Evolutionary conservation across 352 stramenopile genomes (phyloP).

Genomic region (Pseudoperonospora humuli): DNA sequence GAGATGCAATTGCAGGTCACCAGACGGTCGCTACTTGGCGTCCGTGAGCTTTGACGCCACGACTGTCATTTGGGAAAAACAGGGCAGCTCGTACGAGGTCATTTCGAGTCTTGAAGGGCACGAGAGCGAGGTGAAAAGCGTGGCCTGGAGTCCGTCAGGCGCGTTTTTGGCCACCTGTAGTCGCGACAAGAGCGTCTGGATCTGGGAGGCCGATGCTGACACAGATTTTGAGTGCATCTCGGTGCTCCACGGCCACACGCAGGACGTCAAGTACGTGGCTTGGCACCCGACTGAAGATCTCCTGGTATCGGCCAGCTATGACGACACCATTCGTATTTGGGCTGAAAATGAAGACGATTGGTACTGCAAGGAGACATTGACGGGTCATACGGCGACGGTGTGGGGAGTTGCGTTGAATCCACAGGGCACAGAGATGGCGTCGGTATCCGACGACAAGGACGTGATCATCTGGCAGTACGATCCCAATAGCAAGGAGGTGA

Average conservation of each 20-base stretch:
- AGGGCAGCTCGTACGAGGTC: constrained; percentile 86
- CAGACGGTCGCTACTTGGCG: constrained; percentile 82
- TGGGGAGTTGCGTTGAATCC: constrained; percentile 88
- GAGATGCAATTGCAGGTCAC: constrained; percentile 34
- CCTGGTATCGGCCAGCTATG: constrained; percentile 90
- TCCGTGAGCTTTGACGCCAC: constrained; percentile 95
- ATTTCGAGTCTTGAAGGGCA: constrained; percentile 96
- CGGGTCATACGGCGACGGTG: constrained; percentile 89
- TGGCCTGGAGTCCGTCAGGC: constrained; percentile 92
- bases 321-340: constrained; percentile 95
- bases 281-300: constrained; percentile 88
- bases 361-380: constrained; percentile 92
- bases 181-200: constrained; percentile 98
- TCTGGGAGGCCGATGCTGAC: constrained; percentile 93
- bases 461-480: constrained; percentile 91
- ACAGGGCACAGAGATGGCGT: constrained; percentile 73
- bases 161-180: constrained; percentile 94
- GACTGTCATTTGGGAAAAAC: constrained; percentile 91
- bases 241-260: constrained; percentile 93
- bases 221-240: constrained; percentile 97
- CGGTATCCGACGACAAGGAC: constrained; percentile 87
- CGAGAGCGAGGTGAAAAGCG: constrained; percentile 97
- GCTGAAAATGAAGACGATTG: constrained; percentile 95
- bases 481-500: constrained; percentile 40
- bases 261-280: constrained; percentile 94